Percentiles rank a stretch among this genome's conserved stretches.
Conservation (phyloP, 768 basidiomycete genomes). For the Mycena vulgaris region DNA sequence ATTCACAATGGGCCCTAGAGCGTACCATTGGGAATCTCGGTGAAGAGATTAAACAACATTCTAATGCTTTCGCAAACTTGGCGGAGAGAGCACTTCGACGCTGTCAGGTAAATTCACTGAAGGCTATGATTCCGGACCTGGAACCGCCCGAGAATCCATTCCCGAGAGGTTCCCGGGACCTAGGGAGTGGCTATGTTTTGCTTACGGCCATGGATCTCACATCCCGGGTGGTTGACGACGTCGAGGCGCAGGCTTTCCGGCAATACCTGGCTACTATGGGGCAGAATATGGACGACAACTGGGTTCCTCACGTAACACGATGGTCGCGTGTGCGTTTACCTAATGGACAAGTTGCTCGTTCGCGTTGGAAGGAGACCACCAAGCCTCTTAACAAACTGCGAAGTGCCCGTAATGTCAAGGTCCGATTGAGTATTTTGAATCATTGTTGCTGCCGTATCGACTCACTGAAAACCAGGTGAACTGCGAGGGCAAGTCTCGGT, state of each 20-base stretch:
- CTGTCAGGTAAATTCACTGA: slow-evolving; percentile 38
- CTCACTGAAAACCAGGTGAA: not conserved
- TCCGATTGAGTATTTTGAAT: not conserved
- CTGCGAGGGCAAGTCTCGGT: not conserved
- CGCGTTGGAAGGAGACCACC: not conserved
- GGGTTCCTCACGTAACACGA: not conserved
- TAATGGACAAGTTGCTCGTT: not conserved
- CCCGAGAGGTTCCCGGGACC: not conserved
- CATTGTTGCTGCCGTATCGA: no score
- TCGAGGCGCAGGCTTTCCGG: not conserved
- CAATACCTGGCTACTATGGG: not conserved
- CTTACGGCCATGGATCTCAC: not conserved
- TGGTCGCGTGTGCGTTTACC: not conserved
- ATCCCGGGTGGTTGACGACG: no score
- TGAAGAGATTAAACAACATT: slow-evolving; percentile 44
- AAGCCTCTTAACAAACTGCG: not conserved
- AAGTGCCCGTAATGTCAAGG: not conserved
- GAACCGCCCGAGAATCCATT: not conserved
- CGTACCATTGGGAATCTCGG: slow-evolving; percentile 16
- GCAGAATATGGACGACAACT: not conserved
- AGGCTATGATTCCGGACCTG: slow-evolving; percentile 36
- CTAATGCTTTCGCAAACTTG: slow-evolving; percentile 45
- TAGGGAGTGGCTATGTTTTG: not conserved
- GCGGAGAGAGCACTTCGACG: slow-evolving; percentile 41
- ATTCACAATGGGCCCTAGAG: slow-evolving; percentile 51